phyloP scores from a whole-genome alignment of 352 stramenopile species.

The Phytophthora sojae region DNA sequence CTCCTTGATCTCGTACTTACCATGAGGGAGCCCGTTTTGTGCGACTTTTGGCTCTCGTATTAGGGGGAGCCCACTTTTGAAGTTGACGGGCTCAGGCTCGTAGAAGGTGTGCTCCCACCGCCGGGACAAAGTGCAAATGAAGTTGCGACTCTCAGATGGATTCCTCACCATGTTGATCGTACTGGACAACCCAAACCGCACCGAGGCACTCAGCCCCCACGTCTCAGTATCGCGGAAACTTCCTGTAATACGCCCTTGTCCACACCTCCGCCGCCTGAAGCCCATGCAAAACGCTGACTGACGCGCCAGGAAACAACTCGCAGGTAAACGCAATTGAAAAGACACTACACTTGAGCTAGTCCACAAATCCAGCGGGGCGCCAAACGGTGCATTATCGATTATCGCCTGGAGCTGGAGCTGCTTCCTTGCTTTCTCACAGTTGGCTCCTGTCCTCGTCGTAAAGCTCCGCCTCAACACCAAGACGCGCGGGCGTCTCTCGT shows the following conservation, averaged over 20 bases:
- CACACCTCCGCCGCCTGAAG: not conserved
- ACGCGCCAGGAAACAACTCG: not conserved
- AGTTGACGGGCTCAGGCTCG: no score
- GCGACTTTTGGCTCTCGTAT: no score
- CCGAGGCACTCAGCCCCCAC: no score
- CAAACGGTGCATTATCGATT: conserved; percentile 56
- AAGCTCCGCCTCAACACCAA: conserved; percentile 28
- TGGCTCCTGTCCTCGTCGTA: conserved; percentile 48
- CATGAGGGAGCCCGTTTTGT: no score
- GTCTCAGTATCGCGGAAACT: not conserved
- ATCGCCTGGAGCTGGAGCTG: conserved; percentile 45
- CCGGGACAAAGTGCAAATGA: not conserved
- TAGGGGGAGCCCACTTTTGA: no score
- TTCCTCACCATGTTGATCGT: no score
- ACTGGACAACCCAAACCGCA: no score
- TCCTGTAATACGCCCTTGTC: not conserved
- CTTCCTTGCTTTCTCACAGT: conserved; percentile 53
- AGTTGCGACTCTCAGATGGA: not conserved
- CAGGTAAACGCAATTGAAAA: conserved; percentile 18
- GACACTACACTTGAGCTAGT: conserved; percentile 44
- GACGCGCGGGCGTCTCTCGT: conserved; percentile 14
- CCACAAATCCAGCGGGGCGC: conserved; percentile 52
- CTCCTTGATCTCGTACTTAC: no score
- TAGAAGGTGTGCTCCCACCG: no score
- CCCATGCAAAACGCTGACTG: not conserved